A percentile compares a stretch with the other conserved stretches of the same genome.
Conservation (phyloP, 352 stramenopile genomes). For the Globisporangium acanthophoron region DNA sequence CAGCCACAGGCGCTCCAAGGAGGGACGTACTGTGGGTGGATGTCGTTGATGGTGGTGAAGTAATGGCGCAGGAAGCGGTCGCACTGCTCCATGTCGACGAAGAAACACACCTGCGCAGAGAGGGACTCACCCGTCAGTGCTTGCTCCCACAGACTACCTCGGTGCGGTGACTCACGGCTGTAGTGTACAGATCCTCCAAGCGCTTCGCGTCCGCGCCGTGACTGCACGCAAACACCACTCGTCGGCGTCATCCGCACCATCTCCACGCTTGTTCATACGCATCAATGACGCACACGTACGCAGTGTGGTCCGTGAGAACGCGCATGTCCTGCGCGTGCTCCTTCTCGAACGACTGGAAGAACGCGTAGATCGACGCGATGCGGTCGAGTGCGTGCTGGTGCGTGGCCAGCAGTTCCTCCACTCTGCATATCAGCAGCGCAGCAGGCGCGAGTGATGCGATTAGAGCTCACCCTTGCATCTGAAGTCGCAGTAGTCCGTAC, state of each 20-base stretch:
- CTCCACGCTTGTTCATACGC: too few species aligned
- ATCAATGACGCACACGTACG: neutral
- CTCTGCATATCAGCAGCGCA: slow-evolving; percentile 18
- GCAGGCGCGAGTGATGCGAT: neutral
- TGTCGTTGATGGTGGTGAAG: slow-evolving; percentile 83
- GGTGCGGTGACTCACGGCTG: slow-evolving; percentile 3
- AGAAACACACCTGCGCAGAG: slow-evolving; percentile 52
- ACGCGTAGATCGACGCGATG: slow-evolving; percentile 55
- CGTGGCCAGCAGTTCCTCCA: slow-evolving; percentile 59
- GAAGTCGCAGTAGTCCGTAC: slow-evolving; percentile 1
- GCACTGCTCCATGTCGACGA: slow-evolving; percentile 87
- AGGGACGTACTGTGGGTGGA: slow-evolving; percentile 53
- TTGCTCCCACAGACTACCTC: too few species aligned
- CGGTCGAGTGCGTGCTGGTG: slow-evolving; percentile 60
- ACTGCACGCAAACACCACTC: neutral
- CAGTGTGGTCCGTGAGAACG: slow-evolving; percentile 9
- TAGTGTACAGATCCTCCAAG: slow-evolving; percentile 15
- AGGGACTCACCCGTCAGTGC: neutral
- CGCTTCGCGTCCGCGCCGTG: slow-evolving; percentile 5
- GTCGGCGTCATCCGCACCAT: neutral
- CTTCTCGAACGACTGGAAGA: slow-evolving; percentile 58
- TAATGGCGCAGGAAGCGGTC: slow-evolving; percentile 71
- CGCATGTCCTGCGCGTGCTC: slow-evolving; percentile 27
- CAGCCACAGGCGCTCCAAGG: too few species aligned
- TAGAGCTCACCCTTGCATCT: neutral